Base-by-base conservation (phyloP, 1,284 basidiomycete genomes). In the Heterobasidion parviporum region DNA sequence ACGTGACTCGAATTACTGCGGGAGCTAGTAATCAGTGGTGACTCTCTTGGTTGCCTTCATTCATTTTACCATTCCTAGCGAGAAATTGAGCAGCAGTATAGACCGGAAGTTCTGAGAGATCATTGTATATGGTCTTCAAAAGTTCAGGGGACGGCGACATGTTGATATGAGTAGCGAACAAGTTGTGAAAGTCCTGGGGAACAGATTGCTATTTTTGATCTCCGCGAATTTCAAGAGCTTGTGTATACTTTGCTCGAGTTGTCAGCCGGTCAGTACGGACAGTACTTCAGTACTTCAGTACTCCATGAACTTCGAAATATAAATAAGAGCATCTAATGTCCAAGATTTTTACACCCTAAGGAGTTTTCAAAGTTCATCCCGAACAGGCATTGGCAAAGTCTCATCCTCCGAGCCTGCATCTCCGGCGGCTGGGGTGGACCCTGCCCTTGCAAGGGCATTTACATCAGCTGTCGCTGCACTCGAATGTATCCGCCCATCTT, bases 381-480 rank as follows among this genome's bases (percentile, higher is more conserved):
- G 60, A 7, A 47, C n/a, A 7, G 47, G 55, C 18, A 12, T n/a
- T 32, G 20, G 32, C 8, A 15, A 18, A 12, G 44, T 43, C 36
- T 54, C 46, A 12, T 12, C 41, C 33, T 35, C 38, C 3, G 10
- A 35, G 16, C 52, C 55, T 8, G n/a, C 20, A 12, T 53, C 36
- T 32, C 8, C 44, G 15, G 36, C 12, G 16, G 54, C 38, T 38
- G 47, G 18, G 9, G 56, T 41, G 18, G 50, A 54, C 16, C 56
- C 74, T 8, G 63, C 75, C 54, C 77, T 79, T 12, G 88, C 89
- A n/a, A 92, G 74, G 26, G 84, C 82, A 62, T 87, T 88, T 8
- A 85, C 80, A 69, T 89, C 87, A 1, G 82, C 85, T 4, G 83
- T 82, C 12, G 85, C 80, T 36, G 84, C 80, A 18, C 79, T 77